Evolutionary conservation across 169 alveolate species (phyloP), one percentile per base, ranked within the genome.

Genomic region (Besnoitia besnoiti): DNA sequence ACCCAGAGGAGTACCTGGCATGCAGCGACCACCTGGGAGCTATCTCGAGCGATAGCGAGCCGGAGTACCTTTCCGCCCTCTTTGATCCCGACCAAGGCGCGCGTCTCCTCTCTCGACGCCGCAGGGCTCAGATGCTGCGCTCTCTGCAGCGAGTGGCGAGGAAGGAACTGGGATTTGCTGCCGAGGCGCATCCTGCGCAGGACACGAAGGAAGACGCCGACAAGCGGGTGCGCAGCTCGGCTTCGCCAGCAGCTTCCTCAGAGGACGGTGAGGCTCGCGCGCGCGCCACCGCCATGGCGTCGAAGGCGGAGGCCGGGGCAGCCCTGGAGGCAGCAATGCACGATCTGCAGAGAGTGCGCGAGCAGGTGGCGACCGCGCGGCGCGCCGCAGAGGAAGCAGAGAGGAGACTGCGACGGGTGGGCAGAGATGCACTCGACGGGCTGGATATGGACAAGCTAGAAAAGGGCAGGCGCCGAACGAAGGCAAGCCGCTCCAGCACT

Each of bases 401-500:
- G 16, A n/a, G 35, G 67, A 35, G 47, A 14, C 80, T 39, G 84
- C 76, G 50, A 62, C 93, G 67, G 12, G 5, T 55, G 3, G 67
- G 67, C 67, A 55, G 24, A 19, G 67, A 55, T n/a, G 12, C 24
- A 19, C 1, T 55, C n/a, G 67, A 55, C 30, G 67, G 67, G 33
- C 67, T 55, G 24, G 67, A 55, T 55, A 19, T 55, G 67, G 75
- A 62, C 76, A 89, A 49, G 75, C 73, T 75, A 59, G 55, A 27
- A 80, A 90, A 75, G 51, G 33, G 79, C 77, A 85, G 51, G 42
- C 3, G 90, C 77, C 82, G 27, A 85, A 50, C 50, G 90, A 59
- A 40, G 76, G 84, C 27, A 59, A 76, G 62, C 85, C 62, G 67
- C 82, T 85, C 49, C 59, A 46, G 80, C 59, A 91, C 94, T 0